Conservation (phyloP, 306 rosid genomes). For the Casuarina glauca region DNA sequence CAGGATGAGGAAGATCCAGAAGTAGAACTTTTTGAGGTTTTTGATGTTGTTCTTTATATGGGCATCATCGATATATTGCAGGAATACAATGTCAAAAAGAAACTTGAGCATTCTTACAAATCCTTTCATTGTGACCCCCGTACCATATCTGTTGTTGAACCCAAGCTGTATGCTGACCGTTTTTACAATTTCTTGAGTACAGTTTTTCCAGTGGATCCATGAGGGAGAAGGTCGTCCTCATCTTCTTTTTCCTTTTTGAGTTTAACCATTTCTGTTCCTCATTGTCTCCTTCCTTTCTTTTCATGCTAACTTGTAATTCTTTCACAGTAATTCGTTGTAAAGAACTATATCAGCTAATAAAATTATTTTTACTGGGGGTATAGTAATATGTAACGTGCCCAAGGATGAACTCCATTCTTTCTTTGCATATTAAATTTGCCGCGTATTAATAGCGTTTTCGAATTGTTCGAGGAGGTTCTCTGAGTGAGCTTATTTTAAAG, state of each 20-base stretch:
- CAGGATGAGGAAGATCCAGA: slow-evolving; percentile 56
- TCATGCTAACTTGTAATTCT: neutral
- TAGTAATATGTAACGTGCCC: neutral
- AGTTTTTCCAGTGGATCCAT: slow-evolving; percentile 58
- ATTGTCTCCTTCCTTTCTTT: too few species aligned
- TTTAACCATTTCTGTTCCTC: too few species aligned
- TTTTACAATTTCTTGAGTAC: slow-evolving; percentile 72
- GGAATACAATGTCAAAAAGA: slow-evolving; percentile 70
- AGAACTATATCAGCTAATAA: neutral
- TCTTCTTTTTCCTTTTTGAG: neutral
- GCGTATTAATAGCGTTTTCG: too few species aligned
- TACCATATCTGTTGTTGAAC: slow-evolving; percentile 72
- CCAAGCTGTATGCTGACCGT: slow-evolving; percentile 68
- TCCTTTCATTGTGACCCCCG: slow-evolving; percentile 52
- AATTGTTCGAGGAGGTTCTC: too few species aligned
- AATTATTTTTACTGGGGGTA: slow-evolving; percentile 1
- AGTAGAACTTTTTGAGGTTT: slow-evolving; percentile 74
- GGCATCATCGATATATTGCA: slow-evolving; percentile 94
- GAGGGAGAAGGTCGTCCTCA: slow-evolving; percentile 2
- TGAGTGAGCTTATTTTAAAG: too few species aligned
- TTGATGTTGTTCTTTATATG: slow-evolving; percentile 86
- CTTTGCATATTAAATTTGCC: too few species aligned
- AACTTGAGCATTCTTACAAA: slow-evolving; percentile 70
- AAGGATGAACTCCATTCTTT: too few species aligned
- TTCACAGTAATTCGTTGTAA: slow-evolving; percentile 9